Percentiles rank a stretch among this genome's conserved stretches.
These are phyloP conservation scores for Leccinum subrobustum DNA, from an alignment of 1,284 basidiomycete genomes.

Conservation along the genomic window DNA sequence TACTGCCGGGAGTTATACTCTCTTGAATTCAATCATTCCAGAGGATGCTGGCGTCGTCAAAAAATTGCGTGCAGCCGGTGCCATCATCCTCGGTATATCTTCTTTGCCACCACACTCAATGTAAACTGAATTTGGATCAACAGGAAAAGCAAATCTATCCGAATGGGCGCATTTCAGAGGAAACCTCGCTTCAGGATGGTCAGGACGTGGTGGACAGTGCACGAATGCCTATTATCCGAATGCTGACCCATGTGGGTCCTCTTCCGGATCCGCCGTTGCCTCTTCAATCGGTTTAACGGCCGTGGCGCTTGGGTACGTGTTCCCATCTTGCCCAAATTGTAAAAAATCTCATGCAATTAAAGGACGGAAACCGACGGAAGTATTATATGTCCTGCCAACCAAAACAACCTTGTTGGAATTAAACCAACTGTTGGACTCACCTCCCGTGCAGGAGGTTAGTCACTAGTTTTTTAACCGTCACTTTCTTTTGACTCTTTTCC, in stretches of 20 bases:
- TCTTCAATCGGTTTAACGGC: constrained; percentile 62
- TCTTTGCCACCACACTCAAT: not conserved
- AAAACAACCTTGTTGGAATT: constrained; percentile 57
- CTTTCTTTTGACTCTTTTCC: not conserved
- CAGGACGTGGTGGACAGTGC: constrained; percentile 63
- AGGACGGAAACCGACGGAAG: constrained; percentile 64
- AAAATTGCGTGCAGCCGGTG: constrained; percentile 61
- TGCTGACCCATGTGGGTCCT: constrained; percentile 64
- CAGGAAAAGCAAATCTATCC: constrained; percentile 63
- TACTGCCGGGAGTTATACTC: constrained; percentile 58
- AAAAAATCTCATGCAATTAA: not conserved
- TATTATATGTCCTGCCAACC: constrained; percentile 52
- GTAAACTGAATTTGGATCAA: not conserved
- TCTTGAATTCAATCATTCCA: constrained; percentile 57
- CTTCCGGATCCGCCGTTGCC: constrained; percentile 62
- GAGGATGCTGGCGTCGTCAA: constrained; percentile 62
- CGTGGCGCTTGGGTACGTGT: constrained; percentile 48
- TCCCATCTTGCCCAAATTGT: not conserved
- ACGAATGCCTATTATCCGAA: constrained; percentile 60
- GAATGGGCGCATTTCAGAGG: constrained; percentile 65
- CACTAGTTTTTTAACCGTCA: not conserved
- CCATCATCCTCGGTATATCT: constrained; percentile 55
- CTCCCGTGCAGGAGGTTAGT: constrained; percentile 54
- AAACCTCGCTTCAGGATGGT: constrained; percentile 58
- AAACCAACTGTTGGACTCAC: constrained; percentile 64